Base-by-base conservation (phyloP, 1,139 yeast species). In the Diutina mesorugosa region DNA sequence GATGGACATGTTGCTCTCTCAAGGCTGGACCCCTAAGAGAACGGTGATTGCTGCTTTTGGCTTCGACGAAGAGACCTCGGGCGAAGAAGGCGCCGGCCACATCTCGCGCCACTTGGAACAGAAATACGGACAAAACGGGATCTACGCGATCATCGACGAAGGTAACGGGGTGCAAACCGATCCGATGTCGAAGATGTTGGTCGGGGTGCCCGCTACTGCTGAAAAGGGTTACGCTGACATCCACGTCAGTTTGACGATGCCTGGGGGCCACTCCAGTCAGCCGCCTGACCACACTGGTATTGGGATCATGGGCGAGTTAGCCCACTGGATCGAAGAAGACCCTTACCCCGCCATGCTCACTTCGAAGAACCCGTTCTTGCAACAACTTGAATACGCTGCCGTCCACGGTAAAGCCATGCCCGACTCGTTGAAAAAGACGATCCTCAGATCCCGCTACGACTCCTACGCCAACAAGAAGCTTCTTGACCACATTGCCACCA, bases 141-240 rank as follows among this genome's bases (percentile, higher is more conserved):
- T 78, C 26, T 68, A 69, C 57, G 74, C 73, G 48, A 66, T 78
- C 45, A 67, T 77, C 55, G 82, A 78, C 62, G 82, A 78, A 65
- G 83, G 83, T 29, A 26, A n/a, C 8, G 69, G 69, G 47, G 61
- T 61, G 6, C 72, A 75, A 0, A 65, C 64, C 54, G 60, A 67
- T 2, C 74, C 69, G 9, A 63, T 70, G 10, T 76, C 74, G 58
- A 83, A 81, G 6, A 63, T 71, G 56, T 74, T 73, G 63, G 70
- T 81, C 60, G 85, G 86, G 5, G 64, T 78, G 47, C 85, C 89
- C 1, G 78, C 77, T 3, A 74, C 79, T 6, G 78, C 75, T 6
- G 82, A 78, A 61, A 78, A 78, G 64, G 82, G 82, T 0, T 68
- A 72, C 58, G 56, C 75, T 32, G 74, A 77, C 60, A 64, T 77